Conservation (phyloP, 2,329 filamentous ascomycete species). For the Dryadomyces sulphureus region DNA sequence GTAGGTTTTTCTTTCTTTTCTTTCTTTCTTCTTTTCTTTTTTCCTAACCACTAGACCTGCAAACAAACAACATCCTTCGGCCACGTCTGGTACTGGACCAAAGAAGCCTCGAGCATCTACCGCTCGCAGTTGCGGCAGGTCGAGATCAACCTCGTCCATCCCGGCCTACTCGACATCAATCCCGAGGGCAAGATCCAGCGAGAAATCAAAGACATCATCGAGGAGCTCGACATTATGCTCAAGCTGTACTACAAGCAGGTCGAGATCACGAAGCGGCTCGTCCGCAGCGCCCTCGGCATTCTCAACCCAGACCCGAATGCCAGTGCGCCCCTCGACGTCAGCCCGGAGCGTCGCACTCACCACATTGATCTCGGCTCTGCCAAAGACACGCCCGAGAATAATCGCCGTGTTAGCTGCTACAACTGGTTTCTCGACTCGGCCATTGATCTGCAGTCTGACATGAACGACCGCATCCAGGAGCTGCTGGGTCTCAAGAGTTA, state of each 20-base stretch:
- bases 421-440: conserved; percentile 7
- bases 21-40: too few species aligned
- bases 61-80: conserved; percentile 24
- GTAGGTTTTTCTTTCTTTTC: not conserved
- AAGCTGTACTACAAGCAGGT: conserved; percentile 22
- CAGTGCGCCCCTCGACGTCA: not conserved
- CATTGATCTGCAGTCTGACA: conserved; percentile 14
- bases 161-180: conserved; percentile 24
- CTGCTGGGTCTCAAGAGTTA: conserved; percentile 18
- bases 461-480: conserved; percentile 18
- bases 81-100: conserved; percentile 22
- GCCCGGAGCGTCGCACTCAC: not conserved
- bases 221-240: conserved; percentile 32
- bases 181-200: conserved; percentile 25
- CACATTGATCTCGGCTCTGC: too few species aligned
- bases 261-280: conserved; percentile 17
- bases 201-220: conserved; percentile 30
- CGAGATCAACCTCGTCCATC: conserved; percentile 3
- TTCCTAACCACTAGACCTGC: conserved; percentile 11
- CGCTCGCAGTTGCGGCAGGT: not conserved
- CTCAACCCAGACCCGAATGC: not conserved
- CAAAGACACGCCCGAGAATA: too few species aligned
- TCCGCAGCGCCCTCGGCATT: conserved; percentile 11
- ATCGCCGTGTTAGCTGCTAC: not conserved
- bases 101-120: not conserved